Base-by-base conservation (phyloP, 2,329 filamentous ascomycete genomes). In the Colletotrichum gloeosporioides region DNA sequence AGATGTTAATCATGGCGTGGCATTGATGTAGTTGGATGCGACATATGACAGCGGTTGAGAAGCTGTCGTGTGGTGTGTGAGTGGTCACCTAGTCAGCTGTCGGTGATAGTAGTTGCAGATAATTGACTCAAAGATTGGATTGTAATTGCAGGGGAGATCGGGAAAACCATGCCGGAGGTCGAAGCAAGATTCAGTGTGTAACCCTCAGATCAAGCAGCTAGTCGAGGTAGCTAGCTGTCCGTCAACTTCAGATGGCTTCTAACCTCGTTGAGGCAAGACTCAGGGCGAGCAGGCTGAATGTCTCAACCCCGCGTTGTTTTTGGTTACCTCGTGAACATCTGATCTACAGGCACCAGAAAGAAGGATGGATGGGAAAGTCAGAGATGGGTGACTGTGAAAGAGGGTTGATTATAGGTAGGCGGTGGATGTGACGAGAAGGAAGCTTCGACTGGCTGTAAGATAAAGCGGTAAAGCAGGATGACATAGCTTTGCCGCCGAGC, bases 291-390 rank as follows among this genome's bases (percentile, higher is more conserved):
- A 55, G 18, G 4, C 10, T 29, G 13, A n/a, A 63, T 75, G 39
- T 55, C 36, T 75, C 29, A 59, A 15, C 62, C 61, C 62, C 62
- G 64, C 67, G 29, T 59, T 39, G 25, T 55, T 27, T 29, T 57
- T 57, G 44, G 6, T 53, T 13, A 53, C 53, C 34, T 16, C n/a
- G 25, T 53, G 32, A 69, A 16, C 22, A 44, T 29, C 13, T 25
- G 73, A 73, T 73, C 73, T 34, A 57, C 73, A 69, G 73, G 63
- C 39, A 73, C 73, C 31, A 16, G 32, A 32, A 32, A 36, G 57
- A 44, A 13, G 18, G 57, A 53, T 18, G 25, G 36, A 22, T n/a
- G 12, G 71, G 16, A 32, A 31, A 27, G 22, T n/a, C 27, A 49
- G 36, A 62, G 31, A 53, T 53, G 59, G 59, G 18, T 32, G 59